Evolutionary conservation across 371 early-diverging fungal species (phyloP), one percentile per base, ranked within the genome.

Genomic region (Lichtheimia hyalospora): DNA sequence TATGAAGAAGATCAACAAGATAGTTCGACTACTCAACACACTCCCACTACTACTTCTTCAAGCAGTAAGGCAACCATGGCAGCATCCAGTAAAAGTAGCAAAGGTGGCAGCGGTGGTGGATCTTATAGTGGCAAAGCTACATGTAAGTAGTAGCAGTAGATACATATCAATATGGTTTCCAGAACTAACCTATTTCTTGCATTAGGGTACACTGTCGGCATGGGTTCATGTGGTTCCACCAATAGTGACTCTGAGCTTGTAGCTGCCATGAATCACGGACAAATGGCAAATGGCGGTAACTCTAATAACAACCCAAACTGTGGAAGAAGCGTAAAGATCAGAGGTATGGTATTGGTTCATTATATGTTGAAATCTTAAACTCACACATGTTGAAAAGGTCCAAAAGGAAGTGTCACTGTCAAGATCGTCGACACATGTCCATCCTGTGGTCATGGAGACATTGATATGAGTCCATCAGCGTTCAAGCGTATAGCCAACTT

Each of bases 381-480:
- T 25, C 25, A 25, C 5, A 25, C 5, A 25, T 25, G 5, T n/a
- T n/a, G 25, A 3, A 67, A 44, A 24, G 64, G 67, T 54, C 63
- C 61, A 21, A 62, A 63, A 14, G 71, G 70, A 14, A 39, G 64
- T 34, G 73, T 72, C 42, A 62, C 59, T n/a, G 75, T 75, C 41
- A 72, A 62, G 12, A 63, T 71, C 16, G 62, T 62, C 13, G 62
- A 62, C 28, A 62, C 69, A 25, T 55, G 56, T 25, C 56, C 56
- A 5, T 27, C 21, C 7, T 55, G 56, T 44, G 44, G 7, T n/a
- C 24, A 55, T 27, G 56, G 56, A 13, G 46, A 55, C 18, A 25
- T 55, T 13, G 56, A 55, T 27, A 51, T 82, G 18, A 70, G 70
- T 12, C 78, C 76, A 7, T 49, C 81, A n/a, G 82, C 83, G 3